Base-by-base conservation (phyloP, 78 protist genomes). In the Parvularia atlantis region DNA sequence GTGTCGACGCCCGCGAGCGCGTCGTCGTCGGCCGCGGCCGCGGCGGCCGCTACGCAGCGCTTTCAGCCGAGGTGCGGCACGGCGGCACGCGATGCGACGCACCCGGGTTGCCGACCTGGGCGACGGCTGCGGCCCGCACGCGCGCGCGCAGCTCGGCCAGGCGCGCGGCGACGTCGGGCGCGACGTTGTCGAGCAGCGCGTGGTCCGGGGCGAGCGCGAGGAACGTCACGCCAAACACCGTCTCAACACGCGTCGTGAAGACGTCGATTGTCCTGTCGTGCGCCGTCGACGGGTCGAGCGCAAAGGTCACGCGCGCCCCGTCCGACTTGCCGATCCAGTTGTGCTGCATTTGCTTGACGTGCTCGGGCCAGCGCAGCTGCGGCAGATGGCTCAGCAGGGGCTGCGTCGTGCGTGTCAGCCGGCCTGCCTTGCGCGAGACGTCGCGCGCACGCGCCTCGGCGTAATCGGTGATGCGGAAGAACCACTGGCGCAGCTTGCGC, bases 211-310 rank as follows among this genome's bases (percentile, higher is more conserved):
- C 76, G 20, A 81, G 20, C 14, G 67, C 78, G 5, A 73, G 16
- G 33, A 50, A 73, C 24, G 83, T 43, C 3, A 77, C 95, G 33
- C 93, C 94, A 64, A 57, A 78, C 19, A 88, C 58, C 10, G 97
- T 93, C 68, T 91, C 94, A 0, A 84, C 73, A 14, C 91, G 71
- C 39, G 96, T 87, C 13, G 96, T 89, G 59, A 84, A 87, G 20
- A 80, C 90, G 11, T 35, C 26, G 24, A 85, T 20, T 44, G 46
- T 75, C 44, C 30, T 28, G 35, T 2, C 63, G 61, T 28, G 57
- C 46, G 5, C 39, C 72, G 24, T 39, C 1, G 7, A n/a, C n/a
- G n/a, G n/a, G n/a, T 60, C 72, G 35, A 67, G 41, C 19, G 41
- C 7, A 62, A 90, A 86, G 30, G 16, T n/a, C 6, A 90, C 11